phyloP scores from a whole-genome alignment of 2,329 filamentous ascomycete genomes.

The Sporothrix globosa region DNA sequence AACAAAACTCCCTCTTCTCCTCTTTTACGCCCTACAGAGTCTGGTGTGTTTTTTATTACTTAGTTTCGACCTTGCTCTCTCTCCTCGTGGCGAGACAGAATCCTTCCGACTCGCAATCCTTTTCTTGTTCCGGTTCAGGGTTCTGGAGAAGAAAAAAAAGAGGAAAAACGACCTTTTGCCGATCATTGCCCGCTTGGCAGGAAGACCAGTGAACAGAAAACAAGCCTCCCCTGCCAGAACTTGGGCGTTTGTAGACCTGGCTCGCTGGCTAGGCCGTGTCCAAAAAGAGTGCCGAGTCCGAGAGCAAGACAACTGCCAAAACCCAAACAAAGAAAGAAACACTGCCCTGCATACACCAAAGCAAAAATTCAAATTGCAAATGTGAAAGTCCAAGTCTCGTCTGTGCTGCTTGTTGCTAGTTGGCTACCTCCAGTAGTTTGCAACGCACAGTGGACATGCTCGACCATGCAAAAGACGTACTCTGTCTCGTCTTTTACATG shows the following conservation, averaged over 20 bases:
- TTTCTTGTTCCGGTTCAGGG: neutral
- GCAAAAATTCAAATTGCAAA: too few species aligned
- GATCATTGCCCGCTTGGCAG: neutral
- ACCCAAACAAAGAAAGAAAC: neutral
- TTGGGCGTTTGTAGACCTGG: too few species aligned
- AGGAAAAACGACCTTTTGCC: neutral
- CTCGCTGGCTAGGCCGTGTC: neutral
- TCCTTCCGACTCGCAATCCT: neutral
- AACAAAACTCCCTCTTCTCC: neutral
- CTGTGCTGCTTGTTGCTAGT: neutral
- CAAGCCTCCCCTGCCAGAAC: neutral
- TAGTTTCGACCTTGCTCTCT: neutral
- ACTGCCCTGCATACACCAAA: neutral
- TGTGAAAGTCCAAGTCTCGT: too few species aligned
- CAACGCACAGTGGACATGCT: neutral
- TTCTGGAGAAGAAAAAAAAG: neutral
- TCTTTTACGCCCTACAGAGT: conserved; percentile 4
- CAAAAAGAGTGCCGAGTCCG: conserved; percentile 2
- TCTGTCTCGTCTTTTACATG: neutral
- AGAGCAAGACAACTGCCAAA: neutral
- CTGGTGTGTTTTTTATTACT: neutral
- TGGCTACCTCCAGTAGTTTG: neutral
- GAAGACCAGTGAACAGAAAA: neutral
- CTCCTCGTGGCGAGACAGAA: neutral
- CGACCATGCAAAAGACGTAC: neutral